phyloP scores from a whole-genome alignment of 1,139 yeast species.

The Taiozyma sp. region DNA sequence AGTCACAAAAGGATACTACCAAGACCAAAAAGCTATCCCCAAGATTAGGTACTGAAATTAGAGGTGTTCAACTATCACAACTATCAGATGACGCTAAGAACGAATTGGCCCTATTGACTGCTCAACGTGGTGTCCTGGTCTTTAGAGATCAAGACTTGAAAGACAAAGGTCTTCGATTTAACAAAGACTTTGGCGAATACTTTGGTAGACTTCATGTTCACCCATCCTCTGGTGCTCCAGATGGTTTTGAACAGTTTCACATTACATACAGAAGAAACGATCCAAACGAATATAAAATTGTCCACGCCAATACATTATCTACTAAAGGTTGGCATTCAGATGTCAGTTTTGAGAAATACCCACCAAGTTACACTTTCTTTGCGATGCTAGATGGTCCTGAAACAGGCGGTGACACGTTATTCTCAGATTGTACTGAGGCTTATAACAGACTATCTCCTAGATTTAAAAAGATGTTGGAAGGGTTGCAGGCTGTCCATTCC shows the following conservation, averaged over 20 bases:
- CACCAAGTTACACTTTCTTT: constrained; percentile 64
- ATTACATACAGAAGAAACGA: constrained; percentile 53
- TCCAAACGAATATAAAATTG: constrained; percentile 32
- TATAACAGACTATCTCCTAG: constrained; percentile 64
- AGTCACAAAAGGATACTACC: constrained; percentile 7
- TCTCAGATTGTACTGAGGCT: constrained; percentile 61
- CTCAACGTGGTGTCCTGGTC: constrained; percentile 64
- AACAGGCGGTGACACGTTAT: constrained; percentile 72
- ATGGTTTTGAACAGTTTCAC: constrained; percentile 54
- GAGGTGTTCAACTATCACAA: constrained; percentile 54
- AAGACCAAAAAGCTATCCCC: constrained; percentile 32
- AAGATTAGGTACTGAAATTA: constrained; percentile 60
- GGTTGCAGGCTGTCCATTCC: constrained; percentile 61
- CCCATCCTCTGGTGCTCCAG: constrained; percentile 71
- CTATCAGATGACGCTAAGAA: constrained; percentile 50
- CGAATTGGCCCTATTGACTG: constrained; percentile 61
- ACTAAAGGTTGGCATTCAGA: constrained; percentile 61
- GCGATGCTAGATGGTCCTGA: constrained; percentile 58
- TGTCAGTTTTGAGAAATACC: constrained; percentile 65
- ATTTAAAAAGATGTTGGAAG: constrained; percentile 50
- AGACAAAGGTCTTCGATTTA: constrained; percentile 48
- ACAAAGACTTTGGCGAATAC: constrained; percentile 52
- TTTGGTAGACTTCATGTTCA: constrained; percentile 71
- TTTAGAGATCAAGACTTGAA: constrained; percentile 66
- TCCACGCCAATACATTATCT: constrained; percentile 33